Evolutionary conservation across 1,284 basidiomycete genomes (phyloP).

Genomic region (Leccinum fuscescens): DNA sequence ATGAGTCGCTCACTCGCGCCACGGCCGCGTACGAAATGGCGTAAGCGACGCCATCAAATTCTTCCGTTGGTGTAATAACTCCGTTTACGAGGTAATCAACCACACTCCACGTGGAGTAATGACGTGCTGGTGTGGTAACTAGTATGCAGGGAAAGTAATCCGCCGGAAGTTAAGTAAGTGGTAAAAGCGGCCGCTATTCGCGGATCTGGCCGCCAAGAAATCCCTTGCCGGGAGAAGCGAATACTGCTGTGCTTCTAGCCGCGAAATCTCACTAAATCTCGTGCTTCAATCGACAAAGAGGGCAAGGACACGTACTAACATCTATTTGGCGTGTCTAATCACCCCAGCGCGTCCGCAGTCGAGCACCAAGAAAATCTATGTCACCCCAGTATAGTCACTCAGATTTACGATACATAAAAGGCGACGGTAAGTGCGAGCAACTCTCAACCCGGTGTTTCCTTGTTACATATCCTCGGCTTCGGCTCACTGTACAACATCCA

Average conservation of each 20-base stretch:
- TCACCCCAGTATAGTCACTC: not conserved
- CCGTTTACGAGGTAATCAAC: slow-evolving; percentile 1
- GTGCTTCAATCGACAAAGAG: slow-evolving; percentile 16
- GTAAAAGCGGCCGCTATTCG: slow-evolving; percentile 4
- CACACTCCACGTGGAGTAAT: not conserved
- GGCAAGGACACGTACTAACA: slow-evolving; percentile 1
- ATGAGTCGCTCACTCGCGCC: not conserved
- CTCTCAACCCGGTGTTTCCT: not conserved
- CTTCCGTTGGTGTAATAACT: slow-evolving; percentile 11
- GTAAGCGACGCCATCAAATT: not conserved
- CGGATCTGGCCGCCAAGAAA: slow-evolving; percentile 27
- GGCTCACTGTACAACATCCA: not conserved
- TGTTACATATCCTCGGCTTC: slow-evolving; percentile 1
- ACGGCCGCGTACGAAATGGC: not conserved
- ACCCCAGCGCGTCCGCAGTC: slow-evolving; percentile 10
- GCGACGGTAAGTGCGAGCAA: not conserved
- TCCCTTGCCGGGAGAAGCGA: slow-evolving; percentile 5
- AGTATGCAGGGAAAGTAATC: not conserved
- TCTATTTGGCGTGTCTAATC: slow-evolving; percentile 10
- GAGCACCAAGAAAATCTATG: slow-evolving; percentile 1
- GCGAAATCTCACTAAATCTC: slow-evolving; percentile 3
- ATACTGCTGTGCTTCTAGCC: not conserved
- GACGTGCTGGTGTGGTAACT: not conserved
- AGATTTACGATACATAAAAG: slow-evolving; percentile 16
- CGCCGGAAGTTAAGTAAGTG: not conserved